These are phyloP conservation scores for Harrya chromipes DNA, from an alignment of 768 basidiomycete genomes.

Conservation along the genomic window DNA sequence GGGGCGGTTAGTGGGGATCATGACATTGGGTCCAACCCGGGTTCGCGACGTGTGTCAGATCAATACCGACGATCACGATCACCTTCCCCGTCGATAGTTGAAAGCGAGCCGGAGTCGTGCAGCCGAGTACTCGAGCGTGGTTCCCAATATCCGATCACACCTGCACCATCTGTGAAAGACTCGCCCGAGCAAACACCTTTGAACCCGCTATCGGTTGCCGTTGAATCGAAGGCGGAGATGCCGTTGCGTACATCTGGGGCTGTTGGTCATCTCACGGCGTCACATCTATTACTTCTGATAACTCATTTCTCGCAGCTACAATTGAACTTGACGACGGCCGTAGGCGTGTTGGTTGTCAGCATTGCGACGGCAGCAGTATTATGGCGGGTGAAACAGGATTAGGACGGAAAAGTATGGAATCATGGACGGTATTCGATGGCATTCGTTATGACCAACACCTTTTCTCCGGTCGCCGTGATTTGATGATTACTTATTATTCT, in stretches of 20 bases:
- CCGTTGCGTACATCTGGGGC: conserved; percentile 21
- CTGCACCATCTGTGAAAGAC: conserved; percentile 31
- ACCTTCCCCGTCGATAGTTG: conserved; percentile 28
- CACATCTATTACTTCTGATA: conserved; percentile 13
- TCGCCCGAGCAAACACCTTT: conserved; percentile 22
- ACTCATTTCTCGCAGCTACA: conserved; percentile 27
- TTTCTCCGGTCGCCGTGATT: conserved; percentile 11
- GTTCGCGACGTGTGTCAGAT: conserved; percentile 26
- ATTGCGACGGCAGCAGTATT: conserved; percentile 71
- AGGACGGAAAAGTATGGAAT: conserved; percentile 14
- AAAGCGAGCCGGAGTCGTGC: conserved; percentile 30
- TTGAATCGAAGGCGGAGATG: conserved; percentile 18
- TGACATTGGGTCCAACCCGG: conserved; percentile 13
- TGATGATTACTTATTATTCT: conserved; percentile 30
- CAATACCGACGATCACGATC: conserved; percentile 26
- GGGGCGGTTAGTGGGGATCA: conserved; percentile 21
- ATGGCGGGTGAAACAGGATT: conserved; percentile 61
- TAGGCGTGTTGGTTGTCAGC: conserved; percentile 63
- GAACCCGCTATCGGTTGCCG: conserved; percentile 2
- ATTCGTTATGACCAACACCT: conserved; percentile 15
- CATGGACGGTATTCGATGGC: conserved; percentile 15
- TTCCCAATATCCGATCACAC: conserved; percentile 29
- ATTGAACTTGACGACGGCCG: conserved; percentile 43
- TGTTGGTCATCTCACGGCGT: conserved; percentile 28
- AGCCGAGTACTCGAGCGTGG: conserved; percentile 15